A percentile compares a stretch with the other conserved stretches of the same genome.
These are phyloP conservation scores for Ganoderma sp. DNA, from an alignment of 1,284 basidiomycete genomes.

Conservation along the genomic window DNA sequence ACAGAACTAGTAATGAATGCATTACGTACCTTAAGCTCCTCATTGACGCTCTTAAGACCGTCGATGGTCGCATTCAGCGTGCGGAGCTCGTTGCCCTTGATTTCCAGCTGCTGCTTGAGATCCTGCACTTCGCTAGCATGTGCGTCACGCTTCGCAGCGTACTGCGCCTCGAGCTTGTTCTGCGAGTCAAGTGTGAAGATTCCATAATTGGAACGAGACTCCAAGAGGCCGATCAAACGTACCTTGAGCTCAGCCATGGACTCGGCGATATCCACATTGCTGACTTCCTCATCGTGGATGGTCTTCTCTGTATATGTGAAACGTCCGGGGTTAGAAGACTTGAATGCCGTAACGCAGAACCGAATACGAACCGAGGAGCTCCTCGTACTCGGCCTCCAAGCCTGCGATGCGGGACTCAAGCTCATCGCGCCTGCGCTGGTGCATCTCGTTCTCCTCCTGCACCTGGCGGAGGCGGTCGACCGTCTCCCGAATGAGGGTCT, in stretches of 20 bases:
- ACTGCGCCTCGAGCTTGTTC: slow-evolving; percentile 94
- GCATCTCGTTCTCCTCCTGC: slow-evolving; percentile 92
- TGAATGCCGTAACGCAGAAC: slow-evolving; percentile 18
- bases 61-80: slow-evolving; percentile 88
- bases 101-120: slow-evolving; percentile 90
- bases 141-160: slow-evolving; percentile 90
- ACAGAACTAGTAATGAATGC: not conserved
- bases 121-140: slow-evolving; percentile 88
- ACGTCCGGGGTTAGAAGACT: slow-evolving; percentile 22
- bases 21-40: slow-evolving; percentile 88
- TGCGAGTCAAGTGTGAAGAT: slow-evolving; percentile 42
- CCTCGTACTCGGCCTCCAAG: slow-evolving; percentile 94
- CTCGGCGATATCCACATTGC: slow-evolving; percentile 79
- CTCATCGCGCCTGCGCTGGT: slow-evolving; percentile 84
- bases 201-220: slow-evolving; percentile 23
- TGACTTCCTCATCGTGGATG: slow-evolving; percentile 82
- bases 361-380: slow-evolving; percentile 77
- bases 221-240: slow-evolving; percentile 34
- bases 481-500: slow-evolving; percentile 85
- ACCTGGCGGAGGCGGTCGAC: slow-evolving; percentile 88
- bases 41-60: slow-evolving; percentile 94
- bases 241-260: slow-evolving; percentile 93
- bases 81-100: slow-evolving; percentile 86
- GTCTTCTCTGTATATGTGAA: slow-evolving; percentile 69
- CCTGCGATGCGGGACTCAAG: slow-evolving; percentile 83